Evolutionary conservation across 108 stramenopile species (phyloP), one percentile per base, ranked within the genome.

Genomic region (Skeletonema tropicum): DNA sequence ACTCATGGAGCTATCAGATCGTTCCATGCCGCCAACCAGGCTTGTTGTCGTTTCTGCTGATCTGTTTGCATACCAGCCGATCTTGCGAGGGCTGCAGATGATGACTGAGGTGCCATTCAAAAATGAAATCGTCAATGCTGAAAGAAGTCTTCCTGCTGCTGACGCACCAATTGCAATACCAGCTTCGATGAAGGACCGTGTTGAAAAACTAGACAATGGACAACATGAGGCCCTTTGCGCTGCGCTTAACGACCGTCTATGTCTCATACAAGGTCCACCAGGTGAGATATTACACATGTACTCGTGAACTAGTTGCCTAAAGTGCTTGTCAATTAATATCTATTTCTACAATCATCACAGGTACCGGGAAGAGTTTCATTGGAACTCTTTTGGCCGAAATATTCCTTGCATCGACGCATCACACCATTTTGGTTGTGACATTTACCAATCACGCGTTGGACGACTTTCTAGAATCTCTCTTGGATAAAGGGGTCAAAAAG

Each of bases 61-160:
- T 57, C 67, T 68, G 9, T 68, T 68, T 57, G 67, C 67, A 6
- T 68, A 68, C n/a, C 67, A 68, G 30, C 67, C 67, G 33, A 68
- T 68, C 38, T 35, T 68, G 30, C 25, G 52, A 15, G 48, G 67
- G 26, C 31, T 68, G 15, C 67, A 68, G 31, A 68, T 68, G 67
- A 68, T 68, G 67, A 68, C 26, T 0, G 52, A 68, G 31, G 52
- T 68, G 7, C 67, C 67, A 30, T 68, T 68, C 52, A 68, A 68
- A 19, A 52, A 55, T 57, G 67, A 68, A 35, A 52, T 68, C 33
- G 52, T 68, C 12, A 14, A 55, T 31, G 48, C 67, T 14, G 52
- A 68, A 49, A 29, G 8, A 57, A 57, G 48, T 23, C 52, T 68
- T 30, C 42, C 26, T 29, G 26, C 48, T 31, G 52, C 6, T 35